Conservation (phyloP, 192 early-diverging fungal genomes). For the Linnemannia schmuckeri region DNA sequence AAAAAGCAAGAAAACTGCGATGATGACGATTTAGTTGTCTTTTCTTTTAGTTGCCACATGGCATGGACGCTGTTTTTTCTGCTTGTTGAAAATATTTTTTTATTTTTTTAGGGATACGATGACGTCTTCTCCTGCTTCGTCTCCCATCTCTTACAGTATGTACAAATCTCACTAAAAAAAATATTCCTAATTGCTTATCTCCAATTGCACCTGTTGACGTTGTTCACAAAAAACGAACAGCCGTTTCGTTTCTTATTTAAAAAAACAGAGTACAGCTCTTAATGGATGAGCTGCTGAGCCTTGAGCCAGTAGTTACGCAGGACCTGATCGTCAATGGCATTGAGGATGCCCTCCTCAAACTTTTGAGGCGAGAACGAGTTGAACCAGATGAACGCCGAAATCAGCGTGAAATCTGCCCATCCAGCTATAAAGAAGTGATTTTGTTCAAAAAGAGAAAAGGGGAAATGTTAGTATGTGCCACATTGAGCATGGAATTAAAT, state of each 20-base stretch:
- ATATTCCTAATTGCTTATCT: no score
- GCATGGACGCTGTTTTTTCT: not conserved
- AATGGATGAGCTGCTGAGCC: constrained; percentile 38
- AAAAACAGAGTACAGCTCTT: not conserved
- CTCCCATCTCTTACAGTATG: no score
- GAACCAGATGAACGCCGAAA: constrained; percentile 36
- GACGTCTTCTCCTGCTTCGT: no score
- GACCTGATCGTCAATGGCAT: constrained; percentile 28
- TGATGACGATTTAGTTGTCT: not conserved
- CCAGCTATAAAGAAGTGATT: constrained; percentile 26
- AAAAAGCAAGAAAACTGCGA: not conserved
- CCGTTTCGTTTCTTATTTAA: not conserved
- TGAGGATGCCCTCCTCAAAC: constrained; percentile 41
- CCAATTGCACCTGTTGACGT: no score
- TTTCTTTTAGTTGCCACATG: not conserved
- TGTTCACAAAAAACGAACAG: no score
- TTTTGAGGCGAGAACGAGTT: constrained; percentile 30
- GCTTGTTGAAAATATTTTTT: not conserved
- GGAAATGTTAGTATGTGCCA: not conserved
- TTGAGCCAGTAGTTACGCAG: constrained; percentile 47
- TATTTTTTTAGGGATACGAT: not conserved
- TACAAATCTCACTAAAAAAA: no score
- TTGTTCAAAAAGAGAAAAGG: not conserved
- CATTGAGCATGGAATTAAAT: not conserved
- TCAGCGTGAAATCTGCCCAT: constrained; percentile 54